Percentiles rank a stretch among this genome's conserved stretches.
phyloP scores from a whole-genome alignment of 2,329 filamentous ascomycete species.

The Orbilia ellipsospora region DNA sequence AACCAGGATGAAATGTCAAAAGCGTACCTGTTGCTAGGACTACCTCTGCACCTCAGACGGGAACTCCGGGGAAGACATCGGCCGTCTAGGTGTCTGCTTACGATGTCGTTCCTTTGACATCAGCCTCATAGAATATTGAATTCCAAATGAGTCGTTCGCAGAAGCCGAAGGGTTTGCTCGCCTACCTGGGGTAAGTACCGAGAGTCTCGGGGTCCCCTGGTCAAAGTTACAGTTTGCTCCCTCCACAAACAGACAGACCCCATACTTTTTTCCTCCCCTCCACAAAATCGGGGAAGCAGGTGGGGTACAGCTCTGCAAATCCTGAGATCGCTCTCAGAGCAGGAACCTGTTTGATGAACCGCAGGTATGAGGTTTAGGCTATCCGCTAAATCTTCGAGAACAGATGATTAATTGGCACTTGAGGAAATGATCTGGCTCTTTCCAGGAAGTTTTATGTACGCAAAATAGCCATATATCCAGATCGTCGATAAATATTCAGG shows the following conservation, averaged over 20 bases:
- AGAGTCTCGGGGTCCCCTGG: neutral
- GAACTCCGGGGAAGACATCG: constrained; percentile 15
- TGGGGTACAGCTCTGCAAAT: constrained; percentile 26
- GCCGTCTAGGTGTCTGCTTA: constrained; percentile 8
- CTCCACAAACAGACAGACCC: neutral
- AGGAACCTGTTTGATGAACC: neutral
- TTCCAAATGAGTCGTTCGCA: constrained; percentile 28
- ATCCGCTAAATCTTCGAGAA: constrained; percentile 23
- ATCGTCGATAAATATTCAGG: constrained; percentile 48
- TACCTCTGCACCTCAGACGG: constrained; percentile 26
- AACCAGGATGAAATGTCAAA: constrained; percentile 23
- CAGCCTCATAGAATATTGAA: constrained; percentile 37
- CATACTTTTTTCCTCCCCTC: constrained; percentile 4
- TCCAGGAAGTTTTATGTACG: neutral
- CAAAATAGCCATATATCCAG: constrained; percentile 23
- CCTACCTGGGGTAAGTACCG: constrained; percentile 2
- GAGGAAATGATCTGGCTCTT: constrained; percentile 24
- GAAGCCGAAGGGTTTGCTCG: neutral
- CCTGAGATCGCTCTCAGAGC: neutral
- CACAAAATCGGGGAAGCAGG: constrained; percentile 31
- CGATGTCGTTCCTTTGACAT: constrained; percentile 4
- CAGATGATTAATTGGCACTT: constrained; percentile 9
- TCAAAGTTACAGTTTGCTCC: constrained; percentile 4
- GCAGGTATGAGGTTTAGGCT: constrained; percentile 13
- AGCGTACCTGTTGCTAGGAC: neutral